Evolutionary conservation across 75 land plant genomes (phyloP).

Genomic region (Selaginella moellendorffii): DNA sequence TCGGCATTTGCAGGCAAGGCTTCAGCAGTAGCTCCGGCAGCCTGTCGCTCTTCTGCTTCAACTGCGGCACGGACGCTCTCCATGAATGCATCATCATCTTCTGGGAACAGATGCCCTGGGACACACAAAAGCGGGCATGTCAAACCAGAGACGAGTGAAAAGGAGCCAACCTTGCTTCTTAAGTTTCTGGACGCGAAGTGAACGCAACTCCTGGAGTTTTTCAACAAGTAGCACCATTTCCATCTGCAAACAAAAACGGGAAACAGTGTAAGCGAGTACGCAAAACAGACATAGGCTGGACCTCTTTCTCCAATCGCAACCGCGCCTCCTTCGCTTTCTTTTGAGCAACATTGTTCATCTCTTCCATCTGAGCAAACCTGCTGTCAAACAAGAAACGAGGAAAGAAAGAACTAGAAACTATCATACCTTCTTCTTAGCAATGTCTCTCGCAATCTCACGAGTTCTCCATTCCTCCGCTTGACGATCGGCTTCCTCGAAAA

Average conservation of each 20-base stretch:
- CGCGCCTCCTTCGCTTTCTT: conserved; percentile 79
- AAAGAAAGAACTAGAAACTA: background rate
- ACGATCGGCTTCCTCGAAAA: conserved; percentile 54
- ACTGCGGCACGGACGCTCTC: conserved; percentile 86
- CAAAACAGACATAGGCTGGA: conserved; percentile 2
- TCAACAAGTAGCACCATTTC: conserved; percentile 85
- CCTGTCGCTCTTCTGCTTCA: conserved; percentile 92
- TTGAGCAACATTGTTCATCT: conserved; percentile 86
- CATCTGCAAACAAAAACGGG: conserved; percentile 36
- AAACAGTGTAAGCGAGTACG: background rate
- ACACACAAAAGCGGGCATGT: background rate
- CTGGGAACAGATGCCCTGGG: conserved; percentile 55
- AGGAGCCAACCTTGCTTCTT: conserved; percentile 74
- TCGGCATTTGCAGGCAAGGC: conserved; percentile 86
- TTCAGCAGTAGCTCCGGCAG: conserved; percentile 81
- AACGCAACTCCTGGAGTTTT: conserved; percentile 82
- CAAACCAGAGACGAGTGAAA: background rate
- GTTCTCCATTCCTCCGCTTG: conserved; percentile 99
- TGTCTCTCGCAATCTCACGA: conserved; percentile 89
- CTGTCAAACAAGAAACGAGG: background rate
- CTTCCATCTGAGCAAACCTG: conserved; percentile 54
- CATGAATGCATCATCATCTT: conserved; percentile 95
- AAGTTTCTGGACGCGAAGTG: conserved; percentile 72
- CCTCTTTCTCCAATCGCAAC: conserved; percentile 65
- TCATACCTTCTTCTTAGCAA: conserved; percentile 69